Evolutionary conservation across 192 early-diverging fungal species (phyloP), one percentile per base, ranked within the genome.

Genomic region (Gigaspora rosea): DNA sequence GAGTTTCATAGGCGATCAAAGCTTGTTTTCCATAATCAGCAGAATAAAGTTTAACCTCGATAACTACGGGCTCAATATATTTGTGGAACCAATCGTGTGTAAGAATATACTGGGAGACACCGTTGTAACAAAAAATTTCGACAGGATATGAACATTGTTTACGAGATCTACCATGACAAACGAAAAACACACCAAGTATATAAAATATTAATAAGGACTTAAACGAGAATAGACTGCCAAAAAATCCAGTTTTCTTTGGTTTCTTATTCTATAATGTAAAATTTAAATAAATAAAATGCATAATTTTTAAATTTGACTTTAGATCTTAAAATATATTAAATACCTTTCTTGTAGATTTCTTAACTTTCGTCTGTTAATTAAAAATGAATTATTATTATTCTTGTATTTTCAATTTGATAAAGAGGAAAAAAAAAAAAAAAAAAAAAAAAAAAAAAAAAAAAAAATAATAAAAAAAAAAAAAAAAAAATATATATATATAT

Each of bases 81-180:
- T 73, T 57, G 18, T 73, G 16, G 46, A 73, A 73, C 18, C 1
- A 59, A n/a, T 73, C 71, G 5, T 73, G 18, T 22, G 51, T 73
- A 32, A 73, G 20, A 59, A 73, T 73, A 59, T 73, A 61, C 41
- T 59, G 71, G 41, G 71, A 73, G 5, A 73, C 8, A 7, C 71
- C 71, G 20, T 73, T 73, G 13, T 47, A 59, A 22, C 71, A 73
- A 47, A 73, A 22, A 0, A 16, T 0, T 47, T 73, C 54, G 5
- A 15, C 41, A 10, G 32, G 5, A 33, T 16, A 46, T 22, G 54
- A 58, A 15, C 54, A 73, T 73, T 73, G 47, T 27, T 69, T 18
- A 4, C 8, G 67, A 50, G 46, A 50, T 69, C 49, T 69, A 3
- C 48, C 67, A 22, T 69, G 11, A 47, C 67, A 69, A 18, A 13